phyloP scores from a whole-genome alignment of 768 basidiomycete genomes.

The Dendrothele bispora region DNA sequence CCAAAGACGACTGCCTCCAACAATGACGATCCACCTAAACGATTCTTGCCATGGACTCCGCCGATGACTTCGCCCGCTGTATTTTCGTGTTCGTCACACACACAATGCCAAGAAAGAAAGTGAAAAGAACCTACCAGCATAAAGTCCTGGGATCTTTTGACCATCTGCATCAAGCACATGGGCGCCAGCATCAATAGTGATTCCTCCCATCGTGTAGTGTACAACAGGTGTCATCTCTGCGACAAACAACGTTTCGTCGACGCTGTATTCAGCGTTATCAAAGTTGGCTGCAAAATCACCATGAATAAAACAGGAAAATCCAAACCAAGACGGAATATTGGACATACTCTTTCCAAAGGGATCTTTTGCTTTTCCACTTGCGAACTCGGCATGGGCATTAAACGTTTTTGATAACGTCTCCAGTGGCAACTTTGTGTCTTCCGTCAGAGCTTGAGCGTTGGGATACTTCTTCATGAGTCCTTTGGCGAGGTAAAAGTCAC shows the following conservation, averaged over 20 bases:
- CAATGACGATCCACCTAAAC: constrained; percentile 26
- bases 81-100: no score
- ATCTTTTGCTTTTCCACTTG: constrained; percentile 16
- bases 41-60: constrained; percentile 27
- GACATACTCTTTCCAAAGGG: constrained; percentile 16
- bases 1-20: constrained; percentile 30
- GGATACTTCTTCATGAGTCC: constrained; percentile 22
- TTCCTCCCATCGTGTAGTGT: constrained; percentile 29
- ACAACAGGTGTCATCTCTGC: constrained; percentile 26
- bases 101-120: no score
- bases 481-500: constrained; percentile 26
- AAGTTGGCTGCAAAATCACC: constrained; percentile 2
- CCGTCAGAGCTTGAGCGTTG: constrained; percentile 18
- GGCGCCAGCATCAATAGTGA: constrained; percentile 18
- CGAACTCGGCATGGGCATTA: constrained; percentile 9
- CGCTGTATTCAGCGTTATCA: constrained; percentile 12
- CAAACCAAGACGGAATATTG: neutral
- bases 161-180: constrained; percentile 17
- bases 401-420: constrained; percentile 15
- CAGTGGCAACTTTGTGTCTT: constrained; percentile 12
- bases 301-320: neutral
- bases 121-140: no score
- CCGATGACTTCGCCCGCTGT: constrained; percentile 27
- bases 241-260: constrained; percentile 18
- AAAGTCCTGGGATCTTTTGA: constrained; percentile 19